Conservation (phyloP, 306 rosid species). For the Lathyrus sativus region DNA sequence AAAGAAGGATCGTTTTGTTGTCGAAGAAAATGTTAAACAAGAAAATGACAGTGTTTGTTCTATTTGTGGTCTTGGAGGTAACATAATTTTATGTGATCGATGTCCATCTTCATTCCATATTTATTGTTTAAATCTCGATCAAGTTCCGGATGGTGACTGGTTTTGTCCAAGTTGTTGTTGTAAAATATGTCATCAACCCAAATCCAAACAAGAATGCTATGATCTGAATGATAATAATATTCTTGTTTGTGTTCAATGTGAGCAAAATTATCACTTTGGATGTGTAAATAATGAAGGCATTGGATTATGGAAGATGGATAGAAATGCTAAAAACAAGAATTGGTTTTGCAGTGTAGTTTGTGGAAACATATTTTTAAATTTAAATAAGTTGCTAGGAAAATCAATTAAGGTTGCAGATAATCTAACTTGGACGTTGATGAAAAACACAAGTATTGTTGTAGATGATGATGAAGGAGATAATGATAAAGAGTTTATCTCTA, state of each 20-base stretch:
- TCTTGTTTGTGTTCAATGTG: constrained; percentile 60
- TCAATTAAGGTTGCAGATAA: constrained; percentile 39
- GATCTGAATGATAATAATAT: neutral
- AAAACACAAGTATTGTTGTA: neutral
- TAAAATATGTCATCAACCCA: constrained; percentile 42
- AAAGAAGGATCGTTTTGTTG: neutral
- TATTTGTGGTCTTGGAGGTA: constrained; percentile 58
- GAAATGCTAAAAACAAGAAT: neutral
- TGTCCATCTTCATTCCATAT: constrained; percentile 67
- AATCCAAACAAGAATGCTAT: neutral
- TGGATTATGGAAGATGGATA: neutral
- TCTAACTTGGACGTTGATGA: constrained; percentile 61
- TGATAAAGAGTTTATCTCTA: too few species aligned
- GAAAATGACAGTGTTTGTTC: constrained; percentile 48
- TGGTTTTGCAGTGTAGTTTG: constrained; percentile 60
- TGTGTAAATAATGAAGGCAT: constrained; percentile 39
- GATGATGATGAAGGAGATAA: neutral
- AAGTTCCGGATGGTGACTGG: constrained; percentile 58
- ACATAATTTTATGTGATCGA: constrained; percentile 52
- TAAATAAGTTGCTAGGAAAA: constrained; percentile 54
- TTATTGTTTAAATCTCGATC: constrained; percentile 45
- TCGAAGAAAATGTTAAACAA: neutral
- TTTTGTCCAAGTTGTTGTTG: constrained; percentile 69
- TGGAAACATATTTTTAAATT: constrained; percentile 39
- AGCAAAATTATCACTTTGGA: constrained; percentile 47